Evolutionary conservation across 192 early-diverging fungal genomes (phyloP).

Genomic region (Coemansia sp.): DNA sequence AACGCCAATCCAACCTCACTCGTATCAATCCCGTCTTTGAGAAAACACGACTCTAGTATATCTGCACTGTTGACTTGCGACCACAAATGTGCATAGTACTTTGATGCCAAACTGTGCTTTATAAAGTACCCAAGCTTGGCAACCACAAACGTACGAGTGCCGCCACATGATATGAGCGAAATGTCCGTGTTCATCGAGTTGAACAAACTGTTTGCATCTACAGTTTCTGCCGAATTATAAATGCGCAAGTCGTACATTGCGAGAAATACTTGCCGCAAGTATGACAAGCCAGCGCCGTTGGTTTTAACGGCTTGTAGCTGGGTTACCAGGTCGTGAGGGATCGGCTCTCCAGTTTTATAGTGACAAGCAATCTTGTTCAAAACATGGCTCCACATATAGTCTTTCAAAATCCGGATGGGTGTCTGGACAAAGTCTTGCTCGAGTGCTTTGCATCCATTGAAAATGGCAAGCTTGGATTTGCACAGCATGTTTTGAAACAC

Average conservation of each 20-base stretch:
- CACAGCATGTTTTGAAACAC: conserved; percentile 62
- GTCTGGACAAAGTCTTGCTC: conserved; percentile 77
- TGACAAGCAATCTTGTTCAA: conserved; percentile 59
- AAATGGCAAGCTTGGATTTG: conserved; percentile 55
- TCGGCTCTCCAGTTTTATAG: conserved; percentile 60
- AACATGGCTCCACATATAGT: conserved; percentile 65
- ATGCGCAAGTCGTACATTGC: conserved; percentile 68
- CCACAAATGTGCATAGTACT: conserved; percentile 74
- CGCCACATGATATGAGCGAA: conserved; percentile 14
- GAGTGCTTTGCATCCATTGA: conserved; percentile 52
- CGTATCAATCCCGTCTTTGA: neutral
- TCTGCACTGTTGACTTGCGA: conserved; percentile 74
- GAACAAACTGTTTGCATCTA: conserved; percentile 36
- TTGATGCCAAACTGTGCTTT: conserved; percentile 61
- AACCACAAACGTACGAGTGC: conserved; percentile 36
- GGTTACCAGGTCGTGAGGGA: conserved; percentile 64
- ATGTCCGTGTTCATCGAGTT: conserved; percentile 28
- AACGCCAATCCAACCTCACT: neutral
- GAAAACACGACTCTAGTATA: conserved; percentile 51
- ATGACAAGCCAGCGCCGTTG: conserved; percentile 60
- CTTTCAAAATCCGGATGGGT: conserved; percentile 82
- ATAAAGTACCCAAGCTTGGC: conserved; percentile 61
- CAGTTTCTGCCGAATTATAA: conserved; percentile 52
- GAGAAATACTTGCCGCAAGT: conserved; percentile 67
- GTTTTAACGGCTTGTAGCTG: conserved; percentile 61